These are phyloP conservation scores for Xanthoparmelia taractica DNA, from an alignment of 495 filamentous ascomycete species.

Conservation along the genomic window DNA sequence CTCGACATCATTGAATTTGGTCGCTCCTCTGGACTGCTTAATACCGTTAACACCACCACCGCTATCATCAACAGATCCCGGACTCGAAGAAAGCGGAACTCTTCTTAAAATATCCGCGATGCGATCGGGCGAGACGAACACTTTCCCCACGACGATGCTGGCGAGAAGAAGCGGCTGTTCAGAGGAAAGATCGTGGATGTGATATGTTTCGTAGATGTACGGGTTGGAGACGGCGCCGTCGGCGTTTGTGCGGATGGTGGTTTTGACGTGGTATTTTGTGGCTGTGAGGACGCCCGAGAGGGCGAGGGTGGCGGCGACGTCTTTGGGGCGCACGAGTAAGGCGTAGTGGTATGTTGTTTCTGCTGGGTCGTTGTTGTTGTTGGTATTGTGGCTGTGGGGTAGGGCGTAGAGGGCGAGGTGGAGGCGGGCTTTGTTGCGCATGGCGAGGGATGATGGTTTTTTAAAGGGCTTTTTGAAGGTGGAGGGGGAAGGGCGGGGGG, in stretches of 20 bases:
- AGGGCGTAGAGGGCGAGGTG: conserved; percentile 4
- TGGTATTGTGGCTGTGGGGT: not conserved
- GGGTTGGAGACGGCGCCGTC: not conserved
- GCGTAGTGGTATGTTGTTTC: not conserved
- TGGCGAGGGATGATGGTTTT: not conserved
- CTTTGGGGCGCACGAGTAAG: not conserved
- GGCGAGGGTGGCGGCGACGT: not conserved
- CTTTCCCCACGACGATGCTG: not conserved
- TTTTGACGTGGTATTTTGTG: not conserved
- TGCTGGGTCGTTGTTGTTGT: no score
- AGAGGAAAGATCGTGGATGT: not conserved
- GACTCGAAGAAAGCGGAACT: not conserved
- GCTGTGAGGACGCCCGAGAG: not conserved
- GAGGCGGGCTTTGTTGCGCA: conserved; percentile 2
- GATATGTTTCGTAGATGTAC: not conserved
- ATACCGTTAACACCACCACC: no score
- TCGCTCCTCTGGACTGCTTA: not conserved
- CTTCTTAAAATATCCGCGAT: not conserved
- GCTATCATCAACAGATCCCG: no score
- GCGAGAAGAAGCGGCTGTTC: not conserved
- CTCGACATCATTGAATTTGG: not conserved
- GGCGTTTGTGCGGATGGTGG: conserved; percentile 4
- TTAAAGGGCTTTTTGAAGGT: not conserved
- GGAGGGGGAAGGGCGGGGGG: not conserved
- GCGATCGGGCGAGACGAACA: not conserved